These are phyloP conservation scores for Zychaea mexicana DNA, from an alignment of 371 early-diverging fungal genomes.

Conservation along the genomic window DNA sequence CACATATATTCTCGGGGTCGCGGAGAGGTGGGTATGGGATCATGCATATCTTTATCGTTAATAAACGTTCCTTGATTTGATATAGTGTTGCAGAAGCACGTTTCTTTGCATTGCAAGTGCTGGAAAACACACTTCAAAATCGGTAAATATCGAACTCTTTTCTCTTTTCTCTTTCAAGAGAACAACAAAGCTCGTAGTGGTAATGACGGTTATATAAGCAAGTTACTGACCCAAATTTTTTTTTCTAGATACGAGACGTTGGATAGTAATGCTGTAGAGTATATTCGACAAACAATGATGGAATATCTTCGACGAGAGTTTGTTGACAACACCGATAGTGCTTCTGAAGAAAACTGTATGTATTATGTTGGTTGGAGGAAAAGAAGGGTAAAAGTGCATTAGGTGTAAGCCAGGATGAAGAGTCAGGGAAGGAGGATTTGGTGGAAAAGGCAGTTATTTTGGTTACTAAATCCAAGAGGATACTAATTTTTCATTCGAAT, in stretches of 20 bases:
- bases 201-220: background rate
- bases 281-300: slow-evolving; percentile 73
- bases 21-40: background rate
- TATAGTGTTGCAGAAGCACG: slow-evolving; percentile 78
- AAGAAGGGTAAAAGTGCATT: too few relatives aligned
- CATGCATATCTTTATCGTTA: background rate
- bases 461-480: background rate
- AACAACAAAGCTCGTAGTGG: background rate
- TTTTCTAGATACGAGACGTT: slow-evolving; percentile 53
- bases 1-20: background rate
- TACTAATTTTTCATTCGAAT: background rate
- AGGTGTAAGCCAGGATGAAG: too few relatives aligned
- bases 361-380: background rate
- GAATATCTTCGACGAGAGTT: slow-evolving; percentile 69
- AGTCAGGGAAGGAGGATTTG: too few relatives aligned
- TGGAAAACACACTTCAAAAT: slow-evolving; percentile 75
- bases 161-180: too few relatives aligned
- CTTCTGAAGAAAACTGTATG: slow-evolving; percentile 61
- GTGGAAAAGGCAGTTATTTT: background rate
- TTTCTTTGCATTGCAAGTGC: slow-evolving; percentile 83
- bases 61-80: background rate
- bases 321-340: slow-evolving; percentile 48
- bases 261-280: slow-evolving; percentile 56
- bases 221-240: too few relatives aligned
- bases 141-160: slow-evolving; percentile 39